Percentiles rank a stretch among this genome's conserved stretches.
Conservation (phyloP, 331 rosid genomes). For the Rosa hybrid region DNA sequence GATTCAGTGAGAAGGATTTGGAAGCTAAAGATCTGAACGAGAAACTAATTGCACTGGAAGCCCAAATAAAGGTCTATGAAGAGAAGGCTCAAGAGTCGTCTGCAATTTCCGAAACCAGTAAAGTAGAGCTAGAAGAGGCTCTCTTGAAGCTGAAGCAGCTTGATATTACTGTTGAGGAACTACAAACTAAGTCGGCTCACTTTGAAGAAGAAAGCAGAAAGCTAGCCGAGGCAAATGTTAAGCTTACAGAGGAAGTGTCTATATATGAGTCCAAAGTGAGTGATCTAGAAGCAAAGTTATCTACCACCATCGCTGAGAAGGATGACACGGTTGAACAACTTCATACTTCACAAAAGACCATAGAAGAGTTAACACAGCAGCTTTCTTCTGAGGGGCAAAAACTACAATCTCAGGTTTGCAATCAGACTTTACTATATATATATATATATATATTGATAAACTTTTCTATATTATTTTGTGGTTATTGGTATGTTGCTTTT, state of each 20-base stretch:
- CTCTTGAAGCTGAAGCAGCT: conserved; percentile 57
- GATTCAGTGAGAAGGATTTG: conserved; percentile 57
- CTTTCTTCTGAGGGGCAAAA: conserved; percentile 63
- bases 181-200: conserved; percentile 52
- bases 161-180: conserved; percentile 58
- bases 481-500: conserved; percentile 16
- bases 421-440: not conserved
- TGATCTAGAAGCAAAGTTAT: conserved; percentile 52
- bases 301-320: conserved; percentile 53
- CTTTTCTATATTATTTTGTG: not conserved
- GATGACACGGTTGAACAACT: conserved; percentile 57
- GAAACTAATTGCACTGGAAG: conserved; percentile 53
- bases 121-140: conserved; percentile 60
- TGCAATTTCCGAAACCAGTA: conserved; percentile 41
- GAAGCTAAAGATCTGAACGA: conserved; percentile 75
- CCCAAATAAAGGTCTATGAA: conserved; percentile 51
- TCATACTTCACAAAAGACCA: conserved; percentile 39
- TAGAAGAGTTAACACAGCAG: conserved; percentile 56
- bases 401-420: conserved; percentile 78
- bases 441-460: not conserved
- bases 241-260: conserved; percentile 64
- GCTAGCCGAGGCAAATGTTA: conserved; percentile 55
- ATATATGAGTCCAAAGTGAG: conserved; percentile 53
- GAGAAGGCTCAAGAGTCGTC: conserved; percentile 53
- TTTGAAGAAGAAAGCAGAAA: conserved; percentile 58